These are phyloP conservation scores for Monosporascus sp. DNA, from an alignment of 2,329 filamentous ascomycete species.

Conservation along the genomic window DNA sequence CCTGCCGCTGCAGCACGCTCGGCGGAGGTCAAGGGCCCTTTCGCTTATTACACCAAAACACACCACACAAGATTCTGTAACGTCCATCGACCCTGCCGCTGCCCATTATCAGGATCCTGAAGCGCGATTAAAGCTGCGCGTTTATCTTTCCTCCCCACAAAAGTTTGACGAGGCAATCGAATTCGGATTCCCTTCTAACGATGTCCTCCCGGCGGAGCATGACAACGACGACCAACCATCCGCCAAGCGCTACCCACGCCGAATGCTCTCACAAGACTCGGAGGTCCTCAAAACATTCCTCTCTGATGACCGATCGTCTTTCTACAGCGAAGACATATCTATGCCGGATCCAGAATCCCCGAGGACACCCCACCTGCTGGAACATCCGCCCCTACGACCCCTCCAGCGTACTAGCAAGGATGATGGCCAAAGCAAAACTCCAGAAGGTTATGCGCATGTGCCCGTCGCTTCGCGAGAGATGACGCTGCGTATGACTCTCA, in stretches of 20 bases:
- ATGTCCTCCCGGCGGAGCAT: conserved; percentile 31
- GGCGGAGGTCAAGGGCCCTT: conserved; percentile 49
- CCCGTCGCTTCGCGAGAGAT: conserved; percentile 70
- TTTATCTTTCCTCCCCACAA: conserved; percentile 81
- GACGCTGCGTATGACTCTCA: conserved; percentile 94
- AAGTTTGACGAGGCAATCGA: conserved; percentile 95
- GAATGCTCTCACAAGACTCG: conserved; percentile 29
- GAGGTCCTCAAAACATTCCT: conserved; percentile 42
- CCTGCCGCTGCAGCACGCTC: conserved; percentile 31
- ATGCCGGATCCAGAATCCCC: conserved; percentile 55
- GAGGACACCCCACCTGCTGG: conserved; percentile 46
- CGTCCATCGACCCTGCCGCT: conserved; percentile 63
- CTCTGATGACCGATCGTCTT: conserved; percentile 47
- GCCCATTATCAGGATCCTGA: conserved; percentile 88
- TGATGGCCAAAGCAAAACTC: conserved; percentile 24
- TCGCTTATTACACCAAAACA: conserved; percentile 49
- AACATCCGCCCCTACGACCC: conserved; percentile 30
- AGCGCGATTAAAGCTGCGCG: conserved; percentile 76
- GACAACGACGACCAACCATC: conserved; percentile 23
- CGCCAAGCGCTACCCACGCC: conserved; percentile 16
- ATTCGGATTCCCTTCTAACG: conserved; percentile 77
- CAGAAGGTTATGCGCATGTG: conserved; percentile 43
- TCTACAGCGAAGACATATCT: conserved; percentile 50
- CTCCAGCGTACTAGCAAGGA: conserved; percentile 21
- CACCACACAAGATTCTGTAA: conserved; percentile 35